phyloP scores from a whole-genome alignment of 2,329 filamentous ascomycete genomes.

The Cucurbitaria berberidis region DNA sequence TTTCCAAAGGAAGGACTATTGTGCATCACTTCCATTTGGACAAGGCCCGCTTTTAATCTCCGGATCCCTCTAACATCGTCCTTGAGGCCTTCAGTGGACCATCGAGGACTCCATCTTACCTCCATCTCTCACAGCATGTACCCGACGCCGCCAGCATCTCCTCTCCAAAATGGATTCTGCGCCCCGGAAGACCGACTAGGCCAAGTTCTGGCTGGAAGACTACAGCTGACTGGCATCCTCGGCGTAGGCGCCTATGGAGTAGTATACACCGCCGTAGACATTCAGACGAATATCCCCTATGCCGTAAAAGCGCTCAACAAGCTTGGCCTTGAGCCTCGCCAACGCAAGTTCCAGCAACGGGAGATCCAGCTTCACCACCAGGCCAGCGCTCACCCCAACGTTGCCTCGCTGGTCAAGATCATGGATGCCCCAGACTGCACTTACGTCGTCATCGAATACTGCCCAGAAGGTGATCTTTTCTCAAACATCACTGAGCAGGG shows the following conservation, averaged over 20 bases:
- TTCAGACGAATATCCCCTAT: constrained; percentile 80
- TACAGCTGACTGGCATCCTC: constrained; percentile 83
- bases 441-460: constrained; percentile 96
- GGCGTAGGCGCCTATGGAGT: constrained; percentile 96
- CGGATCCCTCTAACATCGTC: constrained; percentile 35
- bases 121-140: constrained; percentile 51
- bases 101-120: constrained; percentile 40
- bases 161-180: constrained; percentile 52
- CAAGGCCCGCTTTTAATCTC: constrained; percentile 13
- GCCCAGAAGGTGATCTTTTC: constrained; percentile 95
- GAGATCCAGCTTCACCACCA: constrained; percentile 92
- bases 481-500: constrained; percentile 95
- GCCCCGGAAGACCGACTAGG: constrained; percentile 84
- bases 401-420: constrained; percentile 92
- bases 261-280: constrained; percentile 87
- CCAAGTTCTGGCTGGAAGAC: constrained; percentile 78
- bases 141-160: constrained; percentile 59
- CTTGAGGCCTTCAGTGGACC: constrained; percentile 52
- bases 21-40: constrained; percentile 9
- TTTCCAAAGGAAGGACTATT: constrained; percentile 14
- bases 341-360: constrained; percentile 87
- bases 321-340: constrained; percentile 84
- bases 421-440: constrained; percentile 91
- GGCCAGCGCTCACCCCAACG: constrained; percentile 88
- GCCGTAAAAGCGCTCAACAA: constrained; percentile 98